Percentiles rank a stretch among this genome's conserved stretches.
phyloP scores from a whole-genome alignment of 2,329 filamentous ascomycete species.

The Arthrobotrys sinensis region DNA sequence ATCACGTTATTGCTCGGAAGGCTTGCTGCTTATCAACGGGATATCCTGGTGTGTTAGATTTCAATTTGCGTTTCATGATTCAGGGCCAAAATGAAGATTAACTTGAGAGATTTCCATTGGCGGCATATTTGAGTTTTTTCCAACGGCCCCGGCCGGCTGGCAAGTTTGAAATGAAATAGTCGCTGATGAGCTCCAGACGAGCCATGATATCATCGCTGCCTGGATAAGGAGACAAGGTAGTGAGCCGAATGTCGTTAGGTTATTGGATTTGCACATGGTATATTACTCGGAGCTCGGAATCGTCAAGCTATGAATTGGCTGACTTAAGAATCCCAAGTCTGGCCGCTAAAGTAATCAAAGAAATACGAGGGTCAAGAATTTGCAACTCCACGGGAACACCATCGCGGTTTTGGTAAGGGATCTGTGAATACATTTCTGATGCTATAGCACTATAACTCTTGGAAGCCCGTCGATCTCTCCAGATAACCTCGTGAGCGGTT shows the following conservation, averaged over 20 bases:
- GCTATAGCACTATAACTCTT: neutral
- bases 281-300: slow-evolving; percentile 44
- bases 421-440: slow-evolving; percentile 2
- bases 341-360: slow-evolving; percentile 36
- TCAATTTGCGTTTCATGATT: slow-evolving; percentile 14
- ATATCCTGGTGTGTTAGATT: neutral
- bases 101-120: slow-evolving; percentile 20
- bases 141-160: neutral
- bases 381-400: slow-evolving; percentile 6
- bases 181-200: slow-evolving; percentile 10
- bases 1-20: slow-evolving; percentile 44
- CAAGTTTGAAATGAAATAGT: neutral
- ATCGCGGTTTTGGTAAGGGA: slow-evolving; percentile 12
- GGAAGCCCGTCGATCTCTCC: slow-evolving; percentile 15
- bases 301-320: neutral
- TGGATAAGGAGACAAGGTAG: slow-evolving; percentile 27
- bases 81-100: slow-evolving; percentile 1
- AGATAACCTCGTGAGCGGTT: slow-evolving; percentile 21
- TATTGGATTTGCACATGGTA: slow-evolving; percentile 29
- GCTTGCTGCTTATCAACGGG: slow-evolving; percentile 24
- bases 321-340: neutral
- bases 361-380: slow-evolving; percentile 19
- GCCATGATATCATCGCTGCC: slow-evolving; percentile 46
- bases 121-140: neutral
- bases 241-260: slow-evolving; percentile 27